Base-by-base conservation (phyloP, 2,329 filamentous ascomycete species). In the Pseudocercospora cruenta region DNA sequence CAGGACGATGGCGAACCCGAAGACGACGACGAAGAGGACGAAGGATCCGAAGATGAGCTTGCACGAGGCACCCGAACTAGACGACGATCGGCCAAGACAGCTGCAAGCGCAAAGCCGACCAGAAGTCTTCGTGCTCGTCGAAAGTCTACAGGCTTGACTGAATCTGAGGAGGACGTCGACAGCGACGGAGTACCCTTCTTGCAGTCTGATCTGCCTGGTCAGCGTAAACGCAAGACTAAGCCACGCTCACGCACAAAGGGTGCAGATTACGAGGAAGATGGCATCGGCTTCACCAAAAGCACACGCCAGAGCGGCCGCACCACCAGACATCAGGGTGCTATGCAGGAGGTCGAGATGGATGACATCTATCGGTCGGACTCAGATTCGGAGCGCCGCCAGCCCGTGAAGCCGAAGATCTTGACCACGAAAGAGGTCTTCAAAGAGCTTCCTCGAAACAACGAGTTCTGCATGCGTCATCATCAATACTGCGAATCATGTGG, bases 401-500 rank as follows among this genome's bases (percentile, higher is more conserved):
- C 74, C 16, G n/a, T 39, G 3, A 80, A 82, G 10, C 82, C 86
- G 0, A 88, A 89, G 77, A 80, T 87, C 49, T 80, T 86, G 12
- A 88, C 88, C 14, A 86, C 80, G 4, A 78, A 93, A 70, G 95
- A 98, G 76, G 78, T 86, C 5, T 98, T 96, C 75, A 83, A 88
- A 63, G 82, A 83, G 0, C 74, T 92, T 0, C 80, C 88, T 0
- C 79, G 82, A 3, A 84, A 88, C 14, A 86, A 90, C 45, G 80
- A 84, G 2, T 99, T 99, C 77, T 85, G 85, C 62, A 81, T 83
- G 22, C 85, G 87, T 10, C 95, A 99, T 78, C 87, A 85, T 55
- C 82, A 86, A 47, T 82, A 81, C 7, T 99, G 95, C 77, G 89
- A 92, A 70, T 85, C 88, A 2, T 99, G 95, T 75, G 85, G 85